These are phyloP conservation scores for Phytopythium delawarense DNA, from an alignment of 352 stramenopile genomes.

Conservation along the genomic window DNA sequence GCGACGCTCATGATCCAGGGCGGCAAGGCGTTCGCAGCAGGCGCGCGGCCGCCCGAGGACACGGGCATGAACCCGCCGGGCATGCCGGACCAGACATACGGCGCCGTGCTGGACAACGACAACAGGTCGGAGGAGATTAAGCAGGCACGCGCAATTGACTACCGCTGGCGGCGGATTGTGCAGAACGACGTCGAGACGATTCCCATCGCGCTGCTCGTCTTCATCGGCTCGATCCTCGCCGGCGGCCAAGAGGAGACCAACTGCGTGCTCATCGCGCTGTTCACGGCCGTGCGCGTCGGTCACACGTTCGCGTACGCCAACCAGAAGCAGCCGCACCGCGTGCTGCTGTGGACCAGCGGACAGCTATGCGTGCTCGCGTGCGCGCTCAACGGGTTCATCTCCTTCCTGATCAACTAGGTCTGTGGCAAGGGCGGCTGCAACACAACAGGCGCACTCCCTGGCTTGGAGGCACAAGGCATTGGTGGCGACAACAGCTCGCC, in stretches of 20 bases:
- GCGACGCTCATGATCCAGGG: slow-evolving; percentile 28
- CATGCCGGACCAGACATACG: slow-evolving; percentile 28
- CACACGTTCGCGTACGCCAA: slow-evolving; percentile 35
- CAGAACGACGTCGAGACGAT: slow-evolving; percentile 50
- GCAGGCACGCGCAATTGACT: slow-evolving; percentile 28
- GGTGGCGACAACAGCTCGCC: too few species aligned
- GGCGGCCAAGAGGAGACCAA: slow-evolving; percentile 41
- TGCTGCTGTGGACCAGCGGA: slow-evolving; percentile 24
- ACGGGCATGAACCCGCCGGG: slow-evolving; percentile 23
- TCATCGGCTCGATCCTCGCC: slow-evolving; percentile 37
- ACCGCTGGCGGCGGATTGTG: slow-evolving; percentile 39
- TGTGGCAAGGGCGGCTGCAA: not conserved
- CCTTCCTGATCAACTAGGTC: slow-evolving; percentile 18
- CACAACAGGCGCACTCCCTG: too few species aligned
- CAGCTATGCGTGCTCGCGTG: slow-evolving; percentile 36
- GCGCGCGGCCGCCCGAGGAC: slow-evolving; percentile 28
- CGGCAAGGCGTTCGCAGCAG: slow-evolving; percentile 30
- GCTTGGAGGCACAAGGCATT: not conserved
- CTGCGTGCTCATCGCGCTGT: slow-evolving; percentile 29
- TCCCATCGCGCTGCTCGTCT: slow-evolving; percentile 21
- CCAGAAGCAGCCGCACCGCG: slow-evolving; percentile 29
- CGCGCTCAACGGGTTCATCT: slow-evolving; percentile 34
- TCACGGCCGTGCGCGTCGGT: slow-evolving; percentile 24
- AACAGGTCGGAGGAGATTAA: not conserved
- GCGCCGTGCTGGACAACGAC: slow-evolving; percentile 13